Evolutionary conservation across 2,329 filamentous ascomycete genomes (phyloP).

Genomic region (Claviceps cyperi): DNA sequence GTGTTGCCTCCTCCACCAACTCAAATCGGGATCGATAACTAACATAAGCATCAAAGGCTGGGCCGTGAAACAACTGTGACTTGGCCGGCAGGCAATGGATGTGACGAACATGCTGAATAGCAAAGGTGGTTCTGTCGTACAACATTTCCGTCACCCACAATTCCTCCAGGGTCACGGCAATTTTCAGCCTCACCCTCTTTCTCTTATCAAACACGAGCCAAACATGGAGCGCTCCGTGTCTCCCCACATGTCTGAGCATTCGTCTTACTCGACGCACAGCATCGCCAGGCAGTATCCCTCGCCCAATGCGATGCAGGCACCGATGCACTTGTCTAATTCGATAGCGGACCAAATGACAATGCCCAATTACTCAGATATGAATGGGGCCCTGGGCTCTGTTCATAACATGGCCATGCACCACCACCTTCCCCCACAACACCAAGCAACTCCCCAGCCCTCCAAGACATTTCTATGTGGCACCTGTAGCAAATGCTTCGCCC

Average conservation of each 20-base stretch:
- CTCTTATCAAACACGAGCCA: constrained; percentile 22
- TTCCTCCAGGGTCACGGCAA: constrained; percentile 18
- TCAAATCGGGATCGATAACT: neutral
- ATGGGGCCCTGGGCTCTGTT: constrained; percentile 18
- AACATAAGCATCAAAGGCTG: constrained; percentile 12
- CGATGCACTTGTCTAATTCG: constrained; percentile 30
- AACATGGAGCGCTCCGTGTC: constrained; percentile 40
- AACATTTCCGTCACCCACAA: constrained; percentile 14
- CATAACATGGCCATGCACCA: constrained; percentile 26
- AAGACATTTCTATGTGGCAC: constrained; percentile 81
- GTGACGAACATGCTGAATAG: constrained; percentile 39
- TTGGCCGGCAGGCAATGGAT: constrained; percentile 35
- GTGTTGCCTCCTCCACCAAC: neutral
- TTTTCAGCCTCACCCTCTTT: constrained; percentile 17
- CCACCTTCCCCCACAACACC: constrained; percentile 21
- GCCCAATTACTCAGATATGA: constrained; percentile 23
- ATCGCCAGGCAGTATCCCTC: constrained; percentile 38
- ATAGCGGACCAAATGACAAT: constrained; percentile 29
- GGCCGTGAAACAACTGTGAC: constrained; percentile 27
- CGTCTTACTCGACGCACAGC: constrained; percentile 37
- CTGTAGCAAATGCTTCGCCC: constrained; percentile 82
- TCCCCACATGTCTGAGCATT: constrained; percentile 45
- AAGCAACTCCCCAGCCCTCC: constrained; percentile 22
- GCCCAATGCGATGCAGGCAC: constrained; percentile 35
- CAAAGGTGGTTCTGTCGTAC: constrained; percentile 23